Evolutionary conservation across 805 yeast genomes (phyloP), one percentile per base, ranked within the genome.

Genomic region (Candida krabiensis): DNA sequence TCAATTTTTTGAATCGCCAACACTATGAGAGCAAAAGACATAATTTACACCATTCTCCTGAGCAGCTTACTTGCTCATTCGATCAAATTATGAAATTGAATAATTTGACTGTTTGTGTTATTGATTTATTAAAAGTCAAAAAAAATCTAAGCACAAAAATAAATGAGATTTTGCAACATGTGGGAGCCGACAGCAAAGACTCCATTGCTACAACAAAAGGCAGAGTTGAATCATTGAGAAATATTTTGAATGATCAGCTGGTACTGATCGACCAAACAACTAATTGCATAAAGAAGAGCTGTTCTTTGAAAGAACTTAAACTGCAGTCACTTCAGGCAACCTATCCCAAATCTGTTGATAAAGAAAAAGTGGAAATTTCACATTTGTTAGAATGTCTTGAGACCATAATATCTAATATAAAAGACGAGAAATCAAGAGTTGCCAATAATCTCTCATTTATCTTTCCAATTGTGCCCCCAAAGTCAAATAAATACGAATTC

Each of bases 51-150:
- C 18, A 41, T 25, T 27, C 27, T 13, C 43, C 49, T 24, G 48
- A 40, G 9, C 55, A 53, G 33, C 32, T 8, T 2, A 56, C 68
- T 1, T 57, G 70, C 37, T 52, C 66, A 0, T 70, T 61, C 44
- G 73, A 69, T 38, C 66, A 63, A 19, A 56, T 67, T 9, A 66
- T 70, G 72, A 69, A 67, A 35, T 37, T 70, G 41, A 66, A 66
- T 34, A 67, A 67, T 21, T 46, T 65, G 11, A 63, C 65, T 12
- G 42, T 56, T 13, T 64, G 69, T 35, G 56, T 67, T 9, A 53
- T 57, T 21, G 75, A 70, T 35, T 36, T 66, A 8, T 14, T 52
- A 4, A 28, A 40, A 5, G 47, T 52, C 8, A 56, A 51, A 17
- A 35, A 28, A 13, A 40, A 36, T 5, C 33, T 58, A 5, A 34